Base-by-base conservation (phyloP, 495 filamentous ascomycete genomes). In the Annulohypoxylon moriforme region DNA sequence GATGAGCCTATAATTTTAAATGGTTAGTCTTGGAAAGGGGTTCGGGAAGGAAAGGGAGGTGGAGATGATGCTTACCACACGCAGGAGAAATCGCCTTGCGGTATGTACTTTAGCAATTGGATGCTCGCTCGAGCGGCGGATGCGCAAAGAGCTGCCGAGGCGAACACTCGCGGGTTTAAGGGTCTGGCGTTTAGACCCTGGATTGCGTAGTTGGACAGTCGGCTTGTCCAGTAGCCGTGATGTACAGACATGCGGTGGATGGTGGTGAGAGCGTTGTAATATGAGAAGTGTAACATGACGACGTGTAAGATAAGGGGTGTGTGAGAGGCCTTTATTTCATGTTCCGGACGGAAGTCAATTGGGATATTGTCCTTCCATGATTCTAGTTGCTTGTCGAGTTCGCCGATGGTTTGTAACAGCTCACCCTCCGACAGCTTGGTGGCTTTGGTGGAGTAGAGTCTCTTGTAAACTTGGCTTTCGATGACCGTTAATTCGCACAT, bases 241-340 rank as follows among this genome's bases (percentile, higher is more conserved):
- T 99, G 96, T 56, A 98, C 90, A 4, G 93, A 96, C 96, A 98
- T 98, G 22, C 96, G 93, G 81, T 99, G 96, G 60, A 99, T 97
- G 1, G 96, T 99, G 13, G 94, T 98, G 61, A 99, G 84, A 73
- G 93, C 96, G 77, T 98, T 99, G 83, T 99, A 98, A 81, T 99
- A 99, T 33, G 93, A 89, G 76, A 98, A 97, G 76, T 98, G 96
- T 42, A 99, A 81, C 73, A 97, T 91, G 55, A 96, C 93, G 65
- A 99, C 88, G 67, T 98, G 96, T 1, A 99, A 84, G 34, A 99
- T 91, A 24, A 98, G 85, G 8, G 95, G 94, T 1, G 92, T 94
- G 76, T 98, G 93, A 0, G 90, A 88, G 4, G 93, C 90, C 79
- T 93, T 94, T 70, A 98, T 97, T 79, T 97, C 94, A 79, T 97